Percentiles rank a stretch among this genome's conserved stretches.
phyloP scores from a whole-genome alignment of 371 early-diverging fungal species.

The Choanephora cucurbitarum region DNA sequence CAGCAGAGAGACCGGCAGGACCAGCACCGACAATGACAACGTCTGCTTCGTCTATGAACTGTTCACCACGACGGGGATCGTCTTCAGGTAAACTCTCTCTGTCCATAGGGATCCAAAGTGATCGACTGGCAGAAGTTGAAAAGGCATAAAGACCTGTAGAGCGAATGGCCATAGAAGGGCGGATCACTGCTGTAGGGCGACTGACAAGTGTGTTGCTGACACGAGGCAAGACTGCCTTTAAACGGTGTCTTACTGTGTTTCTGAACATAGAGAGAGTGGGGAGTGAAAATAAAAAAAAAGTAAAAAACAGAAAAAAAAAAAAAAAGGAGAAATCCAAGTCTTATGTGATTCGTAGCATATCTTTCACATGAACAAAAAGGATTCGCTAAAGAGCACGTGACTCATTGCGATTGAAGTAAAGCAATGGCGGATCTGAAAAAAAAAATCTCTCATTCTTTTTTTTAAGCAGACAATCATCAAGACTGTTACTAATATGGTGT shows the following conservation, averaged over 20 bases:
- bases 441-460: no score
- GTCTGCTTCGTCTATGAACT: constrained; percentile 88
- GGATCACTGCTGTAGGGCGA: constrained; percentile 2
- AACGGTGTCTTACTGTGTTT: constrained; percentile 15
- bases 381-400: no score
- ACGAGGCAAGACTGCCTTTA: constrained; percentile 19
- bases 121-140: constrained; percentile 25
- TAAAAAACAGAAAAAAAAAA: constrained; percentile 6
- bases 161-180: constrained; percentile 29
- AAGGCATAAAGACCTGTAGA: constrained; percentile 27
- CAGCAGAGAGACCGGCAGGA: constrained; percentile 94
- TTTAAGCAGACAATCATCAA: no score
- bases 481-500: no score
- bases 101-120: constrained; percentile 45
- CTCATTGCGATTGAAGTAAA: no score
- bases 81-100: constrained; percentile 40
- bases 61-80: constrained; percentile 51
- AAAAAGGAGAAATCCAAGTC: not conserved
- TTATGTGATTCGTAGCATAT: not conserved
- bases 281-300: constrained; percentile 13
- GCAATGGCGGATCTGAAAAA: not conserved
- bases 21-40: constrained; percentile 97
- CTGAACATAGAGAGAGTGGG: constrained; percentile 23
- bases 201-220: not conserved
- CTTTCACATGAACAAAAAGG: constrained; percentile 4